These are phyloP conservation scores for Yamadazyma aaseri DNA, from an alignment of 1,139 yeast species.

Conservation along the genomic window DNA sequence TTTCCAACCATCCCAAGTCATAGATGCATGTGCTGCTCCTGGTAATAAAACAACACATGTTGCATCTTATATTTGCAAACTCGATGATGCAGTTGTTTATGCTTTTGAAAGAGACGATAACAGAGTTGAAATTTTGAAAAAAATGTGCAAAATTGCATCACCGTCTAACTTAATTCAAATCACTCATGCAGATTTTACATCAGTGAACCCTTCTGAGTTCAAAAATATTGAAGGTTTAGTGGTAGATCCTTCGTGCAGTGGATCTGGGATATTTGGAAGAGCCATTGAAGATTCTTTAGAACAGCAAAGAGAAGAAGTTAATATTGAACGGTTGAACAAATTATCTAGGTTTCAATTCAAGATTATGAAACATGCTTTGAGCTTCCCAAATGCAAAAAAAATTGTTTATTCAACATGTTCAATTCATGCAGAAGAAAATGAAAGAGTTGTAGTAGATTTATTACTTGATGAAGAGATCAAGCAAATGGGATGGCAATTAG, in stretches of 20 bases:
- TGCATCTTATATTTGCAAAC: conserved; percentile 54
- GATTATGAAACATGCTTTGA: conserved; percentile 84
- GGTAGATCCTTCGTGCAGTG: conserved; percentile 97
- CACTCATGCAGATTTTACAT: conserved; percentile 84
- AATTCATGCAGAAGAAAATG: conserved; percentile 90
- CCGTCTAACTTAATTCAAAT: conserved; percentile 53
- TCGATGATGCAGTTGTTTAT: conserved; percentile 39
- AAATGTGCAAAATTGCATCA: conserved; percentile 85
- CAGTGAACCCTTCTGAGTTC: conserved; percentile 59
- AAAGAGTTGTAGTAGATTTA: conserved; percentile 79
- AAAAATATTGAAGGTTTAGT: conserved; percentile 72
- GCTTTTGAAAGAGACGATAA: conserved; percentile 87
- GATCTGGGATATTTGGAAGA: conserved; percentile 94
- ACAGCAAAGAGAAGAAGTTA: conserved; percentile 43
- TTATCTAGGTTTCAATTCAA: conserved; percentile 80
- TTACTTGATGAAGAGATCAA: conserved; percentile 62
- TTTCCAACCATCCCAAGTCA: conserved; percentile 54
- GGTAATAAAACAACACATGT: conserved; percentile 96
- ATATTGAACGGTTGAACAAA: conserved; percentile 61
- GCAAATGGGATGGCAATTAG: conserved; percentile 72
- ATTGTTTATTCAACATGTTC: conserved; percentile 97
- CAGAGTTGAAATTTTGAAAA: conserved; percentile 68
- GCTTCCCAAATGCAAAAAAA: conserved; percentile 70
- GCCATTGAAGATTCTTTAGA: conserved; percentile 52
- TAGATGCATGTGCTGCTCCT: conserved; percentile 98